phyloP scores from a whole-genome alignment of 2,329 filamentous ascomycete genomes.

The Huntiella moniliformis region DNA sequence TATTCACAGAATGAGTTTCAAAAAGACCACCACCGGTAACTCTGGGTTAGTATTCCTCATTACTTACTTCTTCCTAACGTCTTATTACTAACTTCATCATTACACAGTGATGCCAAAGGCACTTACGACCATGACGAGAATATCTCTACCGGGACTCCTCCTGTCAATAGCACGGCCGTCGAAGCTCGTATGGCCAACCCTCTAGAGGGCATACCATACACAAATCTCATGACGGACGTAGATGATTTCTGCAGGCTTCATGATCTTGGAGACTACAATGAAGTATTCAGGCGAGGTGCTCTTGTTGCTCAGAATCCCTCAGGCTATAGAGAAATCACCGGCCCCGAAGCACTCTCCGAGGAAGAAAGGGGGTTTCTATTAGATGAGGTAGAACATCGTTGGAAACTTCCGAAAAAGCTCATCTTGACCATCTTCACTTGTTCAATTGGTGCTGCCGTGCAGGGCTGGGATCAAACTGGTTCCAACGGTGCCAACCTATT shows the following conservation, averaged over 20 bases:
- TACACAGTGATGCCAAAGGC: constrained; percentile 2
- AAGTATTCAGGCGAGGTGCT: constrained; percentile 22
- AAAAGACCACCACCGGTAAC: no score
- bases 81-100: no score
- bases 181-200: constrained; percentile 21
- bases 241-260: constrained; percentile 30
- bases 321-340: constrained; percentile 14
- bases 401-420: constrained; percentile 29
- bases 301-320: constrained; percentile 19
- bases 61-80: no score
- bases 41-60: no score
- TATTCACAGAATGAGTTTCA: no score
- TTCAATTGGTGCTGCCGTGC: constrained; percentile 36
- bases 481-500: constrained; percentile 42
- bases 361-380: constrained; percentile 20
- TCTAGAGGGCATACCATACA: constrained; percentile 29
- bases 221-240: constrained; percentile 34
- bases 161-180: constrained; percentile 20
- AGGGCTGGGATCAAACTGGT: constrained; percentile 47
- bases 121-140: constrained; percentile 12
- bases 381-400: constrained; percentile 38
- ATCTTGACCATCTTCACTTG: constrained; percentile 31
- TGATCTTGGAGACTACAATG: constrained; percentile 29
- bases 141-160: no score
- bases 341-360: constrained; percentile 16